phyloP scores from a whole-genome alignment of 805 yeast genomes.

The Scheffersomyces coipomensis region DNA sequence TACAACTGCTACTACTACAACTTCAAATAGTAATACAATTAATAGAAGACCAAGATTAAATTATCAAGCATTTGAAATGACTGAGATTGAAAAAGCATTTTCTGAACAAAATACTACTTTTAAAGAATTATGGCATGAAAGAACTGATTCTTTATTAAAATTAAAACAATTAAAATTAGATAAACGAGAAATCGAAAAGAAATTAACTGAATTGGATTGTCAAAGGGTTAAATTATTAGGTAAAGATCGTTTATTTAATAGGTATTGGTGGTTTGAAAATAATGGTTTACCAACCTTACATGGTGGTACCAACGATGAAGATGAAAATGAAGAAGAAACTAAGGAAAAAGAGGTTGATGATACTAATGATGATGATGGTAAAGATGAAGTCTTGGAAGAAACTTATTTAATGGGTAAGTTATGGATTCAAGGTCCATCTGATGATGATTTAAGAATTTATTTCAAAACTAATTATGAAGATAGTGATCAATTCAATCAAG shows the following conservation, averaged over 20 bases:
- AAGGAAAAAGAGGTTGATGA: slow-evolving; percentile 12
- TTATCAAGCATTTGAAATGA: slow-evolving; percentile 36
- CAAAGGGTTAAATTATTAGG: slow-evolving; percentile 80
- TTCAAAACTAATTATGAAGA: slow-evolving; percentile 10
- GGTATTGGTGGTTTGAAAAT: slow-evolving; percentile 94
- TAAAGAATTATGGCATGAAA: slow-evolving; percentile 40
- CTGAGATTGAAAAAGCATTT: slow-evolving; percentile 35
- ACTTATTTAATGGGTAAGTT: slow-evolving; percentile 77
- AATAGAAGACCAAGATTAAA: slow-evolving; percentile 23
- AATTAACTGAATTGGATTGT: slow-evolving; percentile 66
- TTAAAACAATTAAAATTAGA: slow-evolving; percentile 48
- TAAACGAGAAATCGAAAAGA: slow-evolving; percentile 55
- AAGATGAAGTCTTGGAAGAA: slow-evolving; percentile 47
- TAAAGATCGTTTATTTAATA: slow-evolving; percentile 75
- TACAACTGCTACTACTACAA: slow-evolving; percentile 2
- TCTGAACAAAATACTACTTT: slow-evolving; percentile 44
- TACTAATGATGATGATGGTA: slow-evolving; percentile 36
- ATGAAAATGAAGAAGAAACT: slow-evolving; percentile 37
- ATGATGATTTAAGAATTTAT: slow-evolving; percentile 38
- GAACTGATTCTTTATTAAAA: slow-evolving; percentile 38
- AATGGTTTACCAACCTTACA: slow-evolving; percentile 69
- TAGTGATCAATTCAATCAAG: slow-evolving; percentile 10
- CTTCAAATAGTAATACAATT: slow-evolving; percentile 1
- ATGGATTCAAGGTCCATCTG: slow-evolving; percentile 89
- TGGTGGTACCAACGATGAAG: slow-evolving; percentile 36